phyloP scores from a whole-genome alignment of 2,329 filamentous ascomycete genomes.

The Pestalotiopsis sp. region DNA sequence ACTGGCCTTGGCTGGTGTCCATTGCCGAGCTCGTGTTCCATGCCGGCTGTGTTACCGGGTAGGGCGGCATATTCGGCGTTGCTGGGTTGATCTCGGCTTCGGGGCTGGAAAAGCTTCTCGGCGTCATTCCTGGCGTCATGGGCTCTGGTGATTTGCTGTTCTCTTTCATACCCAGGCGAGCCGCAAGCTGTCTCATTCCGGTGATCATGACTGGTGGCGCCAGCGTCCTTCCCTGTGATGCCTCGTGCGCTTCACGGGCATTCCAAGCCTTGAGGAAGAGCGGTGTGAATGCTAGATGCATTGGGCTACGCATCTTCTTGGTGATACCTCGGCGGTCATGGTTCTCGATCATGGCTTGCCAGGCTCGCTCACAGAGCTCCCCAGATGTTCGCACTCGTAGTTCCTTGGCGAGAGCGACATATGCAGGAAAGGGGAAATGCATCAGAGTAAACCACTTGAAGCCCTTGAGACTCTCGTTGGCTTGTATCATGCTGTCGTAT shows the following conservation, averaged over 20 bases:
- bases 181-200: slow-evolving; percentile 46
- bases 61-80: slow-evolving; percentile 13
- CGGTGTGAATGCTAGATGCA: slow-evolving; percentile 60
- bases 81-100: slow-evolving; percentile 17
- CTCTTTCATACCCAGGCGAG: slow-evolving; percentile 34
- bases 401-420: slow-evolving; percentile 62
- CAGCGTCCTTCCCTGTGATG: slow-evolving; percentile 44
- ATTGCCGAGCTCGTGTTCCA: slow-evolving; percentile 24
- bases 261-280: slow-evolving; percentile 67
- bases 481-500: slow-evolving; percentile 60
- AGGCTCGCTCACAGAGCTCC: slow-evolving; percentile 60
- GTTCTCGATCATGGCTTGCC: slow-evolving; percentile 59
- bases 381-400: slow-evolving; percentile 55
- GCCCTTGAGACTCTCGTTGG: slow-evolving; percentile 50
- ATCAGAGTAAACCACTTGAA: slow-evolving; percentile 63
- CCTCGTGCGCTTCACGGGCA: slow-evolving; percentile 52
- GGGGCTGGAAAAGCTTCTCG: slow-evolving; percentile 9
- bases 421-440: slow-evolving; percentile 63
- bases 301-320: slow-evolving; percentile 54
- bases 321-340: slow-evolving; percentile 54
- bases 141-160: slow-evolving; percentile 32
- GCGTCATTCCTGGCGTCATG: not conserved
- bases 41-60: slow-evolving; percentile 16
- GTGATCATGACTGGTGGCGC: slow-evolving; percentile 50
- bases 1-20: slow-evolving; percentile 29